Evolutionary conservation across 2,329 filamentous ascomycete species (phyloP), one percentile per base, ranked within the genome.

Genomic region (Pseudovirgaria hyperparasitica): DNA sequence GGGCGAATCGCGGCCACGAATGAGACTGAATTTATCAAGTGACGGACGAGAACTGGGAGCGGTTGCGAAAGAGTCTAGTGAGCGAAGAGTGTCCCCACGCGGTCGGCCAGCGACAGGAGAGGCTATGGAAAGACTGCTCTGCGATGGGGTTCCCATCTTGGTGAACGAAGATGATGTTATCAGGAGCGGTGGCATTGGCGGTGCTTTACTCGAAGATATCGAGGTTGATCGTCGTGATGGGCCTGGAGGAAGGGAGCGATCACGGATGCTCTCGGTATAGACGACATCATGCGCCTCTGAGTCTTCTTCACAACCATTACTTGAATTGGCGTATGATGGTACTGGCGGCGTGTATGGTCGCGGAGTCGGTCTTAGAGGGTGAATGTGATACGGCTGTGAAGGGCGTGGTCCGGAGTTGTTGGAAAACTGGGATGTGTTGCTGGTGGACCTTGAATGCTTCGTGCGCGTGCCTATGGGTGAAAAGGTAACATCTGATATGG

Each of bases 311-410:
- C 57, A 57, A 11, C 55, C 49, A 12, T 58, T 46, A 30, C 60
- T 57, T 26, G 57, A 62, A 12, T 55, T 48, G n/a, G 58, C 40
- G 1, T 66, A 70, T 2, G 54, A 54, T 14, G 66, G 58, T 18
- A 62, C 48, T 13, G 66, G 63, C 20, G 67, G 64, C 4, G 65
- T 68, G 47, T 65, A 69, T 6, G 63, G 58, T 25, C 62, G 56
- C 8, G 65, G 67, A 4, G 60, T 62, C 38, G 69, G 67, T 27
- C 66, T 63, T 57, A 72, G 63, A 2, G 66, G 60, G 38, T 70
- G 63, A 27, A 67, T 52, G 40, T 67, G 70, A 19, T 63, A 58
- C 16, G 60, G 60, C 15, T 58, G 61, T 2, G 64, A 62, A 17
- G 60, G 58, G 31, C 55, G 58, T 34, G 58, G 55, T 34, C 56